Evolutionary conservation across 2,329 filamentous ascomycete species (phyloP), one percentile per base, ranked within the genome.

Genomic region (Tolypocladium ophioglossoides): DNA sequence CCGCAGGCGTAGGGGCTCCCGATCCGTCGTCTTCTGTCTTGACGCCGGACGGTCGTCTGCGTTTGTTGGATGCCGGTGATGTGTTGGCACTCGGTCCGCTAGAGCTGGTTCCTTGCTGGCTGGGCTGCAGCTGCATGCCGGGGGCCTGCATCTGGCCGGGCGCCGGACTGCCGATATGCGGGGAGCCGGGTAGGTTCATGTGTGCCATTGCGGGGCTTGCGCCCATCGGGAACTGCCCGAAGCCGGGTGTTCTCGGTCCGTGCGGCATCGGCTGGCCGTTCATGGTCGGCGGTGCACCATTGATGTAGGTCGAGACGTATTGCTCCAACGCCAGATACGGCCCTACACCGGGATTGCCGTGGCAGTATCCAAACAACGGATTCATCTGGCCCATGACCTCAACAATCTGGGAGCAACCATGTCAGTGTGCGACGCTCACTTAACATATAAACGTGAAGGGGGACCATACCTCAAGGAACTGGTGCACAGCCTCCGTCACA

Each of bases 311-410:
- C 39, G 66, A 57, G 38, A 85, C 79, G 59, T 84, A 85, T 61
- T 84, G 78, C 30, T 84, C 78, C 30, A 87, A 74, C 2, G 83
- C 81, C 24, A 69, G 66, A 56, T 83, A 84, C 0, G 84, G 81
- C 2, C 76, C 72, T 2, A 84, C 66, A 9, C 71, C 71, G 2
- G 79, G 73, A 59, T 86, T 77, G 16, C 69, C 63, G 57, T 84
- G 79, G 48, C 74, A 81, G 60, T 76, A 85, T 51, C 66, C 68
- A 65, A 87, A 85, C 4, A 87, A 68, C 2, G 81, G 80, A 60
- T 78, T 82, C 82, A 85, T 85, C 63, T 84, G 80, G 55, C 80
- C 79, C 72, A 86, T 79, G 41, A 86, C 81, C 65, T 86, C 83
- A 54, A 80, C 79, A 64, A 85, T 78, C 80, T 84, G 63, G 35